phyloP scores from a whole-genome alignment of 169 alveolate genomes.

The Eimeria acervulina region DNA sequence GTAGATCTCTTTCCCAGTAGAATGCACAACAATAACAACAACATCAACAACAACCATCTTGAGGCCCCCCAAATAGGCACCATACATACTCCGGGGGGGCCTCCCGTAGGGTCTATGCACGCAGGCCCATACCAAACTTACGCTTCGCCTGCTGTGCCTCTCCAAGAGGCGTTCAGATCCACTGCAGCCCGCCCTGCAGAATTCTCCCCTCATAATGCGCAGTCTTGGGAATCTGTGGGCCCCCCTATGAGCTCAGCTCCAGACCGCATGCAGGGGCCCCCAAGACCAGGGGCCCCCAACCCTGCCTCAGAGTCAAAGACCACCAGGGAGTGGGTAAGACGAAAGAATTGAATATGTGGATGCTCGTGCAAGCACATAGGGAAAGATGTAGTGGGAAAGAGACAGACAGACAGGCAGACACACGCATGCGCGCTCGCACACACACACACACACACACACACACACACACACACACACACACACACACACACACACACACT shows the following conservation, averaged over 20 bases:
- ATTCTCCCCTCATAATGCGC: background rate
- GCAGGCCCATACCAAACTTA: background rate
- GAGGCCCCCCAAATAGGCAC: background rate
- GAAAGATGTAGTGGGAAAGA: background rate
- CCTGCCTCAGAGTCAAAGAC: slow-evolving; percentile 12
- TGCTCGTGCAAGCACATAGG: background rate
- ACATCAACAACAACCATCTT: background rate
- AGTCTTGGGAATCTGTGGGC: background rate
- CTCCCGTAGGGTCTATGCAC: background rate
- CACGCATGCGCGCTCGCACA: background rate
- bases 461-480: no score
- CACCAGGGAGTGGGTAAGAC: slow-evolving; percentile 49
- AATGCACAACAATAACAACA: background rate
- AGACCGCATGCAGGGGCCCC: background rate
- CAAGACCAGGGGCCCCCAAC: background rate
- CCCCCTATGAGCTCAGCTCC: slow-evolving; percentile 62
- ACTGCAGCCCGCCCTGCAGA: background rate
- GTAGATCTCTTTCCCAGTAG: slow-evolving; percentile 59
- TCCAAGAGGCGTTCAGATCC: background rate
- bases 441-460: no score
- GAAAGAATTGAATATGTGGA: no score
- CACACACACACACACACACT: no score
- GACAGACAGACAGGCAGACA: background rate
- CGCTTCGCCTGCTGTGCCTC: background rate
- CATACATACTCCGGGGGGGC: background rate